Percentiles rank a stretch among this genome's conserved stretches.
phyloP scores from a whole-genome alignment of 1,284 basidiomycete species.

The Flammula alnicola region DNA sequence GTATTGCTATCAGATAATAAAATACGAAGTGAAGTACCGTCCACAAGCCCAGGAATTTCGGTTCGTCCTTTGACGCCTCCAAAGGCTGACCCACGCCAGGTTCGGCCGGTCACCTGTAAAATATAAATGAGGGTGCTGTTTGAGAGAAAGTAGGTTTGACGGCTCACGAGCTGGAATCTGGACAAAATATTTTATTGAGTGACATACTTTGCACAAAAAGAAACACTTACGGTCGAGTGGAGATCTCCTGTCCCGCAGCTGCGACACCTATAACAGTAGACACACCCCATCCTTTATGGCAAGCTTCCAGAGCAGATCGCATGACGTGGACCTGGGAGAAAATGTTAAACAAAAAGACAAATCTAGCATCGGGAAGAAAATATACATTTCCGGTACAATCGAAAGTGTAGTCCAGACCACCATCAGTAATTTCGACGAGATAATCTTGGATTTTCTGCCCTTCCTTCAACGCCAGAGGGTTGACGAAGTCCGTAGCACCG shows the following conservation, averaged over 20 bases:
- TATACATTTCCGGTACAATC: conserved; percentile 94
- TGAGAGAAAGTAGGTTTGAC: conserved; percentile 14
- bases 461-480: conserved; percentile 78
- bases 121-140: conserved; percentile 5
- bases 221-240: conserved; percentile 84
- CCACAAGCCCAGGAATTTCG: conserved; percentile 89
- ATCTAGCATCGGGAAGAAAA: conserved; percentile 10
- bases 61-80: conserved; percentile 98
- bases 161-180: conserved; percentile 70
- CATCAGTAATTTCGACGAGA: conserved; percentile 93
- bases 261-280: conserved; percentile 95
- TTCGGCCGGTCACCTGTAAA: conserved; percentile 81
- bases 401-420: conserved; percentile 97
- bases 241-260: conserved; percentile 96
- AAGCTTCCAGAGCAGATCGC: conserved; percentile 94
- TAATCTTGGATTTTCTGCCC: conserved; percentile 88
- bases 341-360: conserved; percentile 8
- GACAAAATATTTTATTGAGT: neutral
- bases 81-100: conserved; percentile 96
- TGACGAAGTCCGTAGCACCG: conserved; percentile 97
- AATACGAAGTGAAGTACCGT: conserved; percentile 48
- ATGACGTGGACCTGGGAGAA: conserved; percentile 80
- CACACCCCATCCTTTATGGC: conserved; percentile 99
- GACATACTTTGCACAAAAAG: conserved; percentile 1
- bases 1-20: neutral